Evolutionary conservation across 2,329 filamentous ascomycete genomes (phyloP), one percentile per base, ranked within the genome.

Genomic region (Pleurostoma richardsiae): DNA sequence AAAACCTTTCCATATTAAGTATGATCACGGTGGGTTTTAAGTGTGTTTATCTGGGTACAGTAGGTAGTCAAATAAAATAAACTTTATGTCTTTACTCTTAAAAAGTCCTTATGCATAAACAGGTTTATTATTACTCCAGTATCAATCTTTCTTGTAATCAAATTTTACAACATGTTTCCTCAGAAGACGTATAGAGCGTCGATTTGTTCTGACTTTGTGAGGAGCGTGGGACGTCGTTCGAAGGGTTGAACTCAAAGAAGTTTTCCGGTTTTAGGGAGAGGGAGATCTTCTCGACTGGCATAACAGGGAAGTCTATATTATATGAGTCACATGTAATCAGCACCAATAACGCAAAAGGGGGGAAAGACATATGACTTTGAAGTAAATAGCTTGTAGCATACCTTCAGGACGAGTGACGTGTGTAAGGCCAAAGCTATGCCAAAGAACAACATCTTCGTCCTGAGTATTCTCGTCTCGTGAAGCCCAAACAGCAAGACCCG

Each of bases 281-380:
- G 45, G 67, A 70, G 47, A 81, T 65, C 10, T 75, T 73, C 64
- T 82, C 78, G 40, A 70, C 73, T 1, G 78, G 78, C 77, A 81
- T 81, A 41, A 81, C 71, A 0, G 76, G 76, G 62, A 79, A 80
- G 54, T 81, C 77, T 29, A 19, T 8, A 10, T 7, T n/a, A n/a
- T n/a, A n/a, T 8, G 8, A 19, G 11, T 41, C 10, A 41, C 26
- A 7, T 8, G 33, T n/a, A 36, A n/a, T 8, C n/a, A 8, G 33
- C 33, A n/a, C 33, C 2, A 36, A 8, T 19, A 19, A 19, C 19
- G 19, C 19, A 19, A 19, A 19, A 19, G 19, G 19, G 19, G 19
- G 19, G 19, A 19, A 19, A 19, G 19, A 19, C 19, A 19, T 19
- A 19, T 19, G 19, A 19, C 19, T 19, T 19, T 19, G 19, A 19